These are phyloP conservation scores for Pleurotus djamor DNA, from an alignment of 768 basidiomycete species.

Conservation along the genomic window DNA sequence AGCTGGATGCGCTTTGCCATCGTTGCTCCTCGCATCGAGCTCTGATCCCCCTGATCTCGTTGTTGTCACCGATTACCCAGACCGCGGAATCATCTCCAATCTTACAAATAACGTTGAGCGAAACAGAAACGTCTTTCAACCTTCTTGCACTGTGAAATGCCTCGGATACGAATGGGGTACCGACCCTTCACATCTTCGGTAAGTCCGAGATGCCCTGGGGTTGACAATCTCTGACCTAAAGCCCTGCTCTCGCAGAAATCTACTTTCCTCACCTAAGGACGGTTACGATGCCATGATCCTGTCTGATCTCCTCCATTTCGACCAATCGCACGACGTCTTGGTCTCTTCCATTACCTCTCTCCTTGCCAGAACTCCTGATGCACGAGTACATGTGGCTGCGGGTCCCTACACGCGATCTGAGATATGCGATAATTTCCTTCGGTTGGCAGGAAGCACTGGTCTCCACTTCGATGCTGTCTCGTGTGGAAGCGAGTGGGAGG, in stretches of 20 bases:
- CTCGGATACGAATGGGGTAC: slow-evolving; percentile 67
- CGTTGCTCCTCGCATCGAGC: slow-evolving; percentile 50
- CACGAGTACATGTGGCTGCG: slow-evolving; percentile 58
- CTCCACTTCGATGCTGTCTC: slow-evolving; percentile 45
- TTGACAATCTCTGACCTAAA: not conserved
- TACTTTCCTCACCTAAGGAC: slow-evolving; percentile 12
- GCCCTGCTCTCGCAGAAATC: slow-evolving; percentile 14
- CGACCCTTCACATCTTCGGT: not conserved
- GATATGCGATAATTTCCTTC: slow-evolving; percentile 55
- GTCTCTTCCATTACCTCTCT: slow-evolving; percentile 48
- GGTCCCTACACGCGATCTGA: slow-evolving; percentile 58
- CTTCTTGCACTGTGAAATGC: slow-evolving; percentile 40
- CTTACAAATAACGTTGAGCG: slow-evolving; percentile 50
- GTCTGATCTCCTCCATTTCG: slow-evolving; percentile 74
- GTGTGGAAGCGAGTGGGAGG: slow-evolving; percentile 39
- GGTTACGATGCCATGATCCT: slow-evolving; percentile 65
- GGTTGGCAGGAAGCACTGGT: slow-evolving; percentile 32
- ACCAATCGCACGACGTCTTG: slow-evolving; percentile 54
- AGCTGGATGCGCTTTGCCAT: slow-evolving; percentile 67
- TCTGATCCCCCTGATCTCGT: slow-evolving; percentile 45
- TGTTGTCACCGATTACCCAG: slow-evolving; percentile 70
- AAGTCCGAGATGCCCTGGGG: not conserved
- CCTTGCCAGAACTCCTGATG: slow-evolving; percentile 35
- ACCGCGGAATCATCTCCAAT: slow-evolving; percentile 56
- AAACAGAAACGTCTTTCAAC: slow-evolving; percentile 36